Base-by-base conservation (phyloP, 2,329 filamentous ascomycete species). In the Truncatella angustata region DNA sequence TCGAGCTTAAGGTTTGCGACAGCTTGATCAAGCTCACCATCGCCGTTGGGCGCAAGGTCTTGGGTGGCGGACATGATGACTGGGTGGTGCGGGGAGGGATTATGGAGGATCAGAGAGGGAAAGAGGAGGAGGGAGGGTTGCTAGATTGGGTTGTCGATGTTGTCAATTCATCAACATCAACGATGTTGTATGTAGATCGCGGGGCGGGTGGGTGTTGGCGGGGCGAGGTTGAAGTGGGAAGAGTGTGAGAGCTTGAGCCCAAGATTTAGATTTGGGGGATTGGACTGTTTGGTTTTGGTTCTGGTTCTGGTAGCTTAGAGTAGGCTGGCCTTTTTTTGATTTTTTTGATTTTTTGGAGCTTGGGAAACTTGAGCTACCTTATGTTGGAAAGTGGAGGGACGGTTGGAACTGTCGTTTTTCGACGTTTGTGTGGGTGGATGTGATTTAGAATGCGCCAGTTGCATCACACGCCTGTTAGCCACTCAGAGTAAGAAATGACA, bases 1-100 rank as follows among this genome's bases (percentile, higher is more conserved):
- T 80, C 79, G 60, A 90, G 69, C 69, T 85, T 85, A 56, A 90
- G 74, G 62, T 85, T 84, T 60, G 87, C 83, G 70, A 88, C 73
- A 54, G 74, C 70, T 50, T 88, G 84, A 56, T 73, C 66, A 57
- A 88, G 70, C 52, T 84, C 81, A 14, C 4, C 20, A 65, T 81
- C 81, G 62, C 84, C 85, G 63, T 81, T 84, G 64, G 79, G 63
- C 58, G 80, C 66, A 51, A 79, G 72, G 57, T 87, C 82, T 67
- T 88, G 85, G 60, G 78, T 67, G 54, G 77, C 68, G 66, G 86
- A 85, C 86, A 89, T 90, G 23, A 14, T 44, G 59, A 56, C 70
- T 63, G 51, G 39, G 58, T 52, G 49, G 28, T 37, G 56, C 48
- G 47, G 58, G 45, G 43, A 50, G 48, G 39, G 52, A n/a, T n/a